Base-by-base conservation (phyloP, 2,329 filamentous ascomycete genomes). In the Escovopsis weberi region DNA sequence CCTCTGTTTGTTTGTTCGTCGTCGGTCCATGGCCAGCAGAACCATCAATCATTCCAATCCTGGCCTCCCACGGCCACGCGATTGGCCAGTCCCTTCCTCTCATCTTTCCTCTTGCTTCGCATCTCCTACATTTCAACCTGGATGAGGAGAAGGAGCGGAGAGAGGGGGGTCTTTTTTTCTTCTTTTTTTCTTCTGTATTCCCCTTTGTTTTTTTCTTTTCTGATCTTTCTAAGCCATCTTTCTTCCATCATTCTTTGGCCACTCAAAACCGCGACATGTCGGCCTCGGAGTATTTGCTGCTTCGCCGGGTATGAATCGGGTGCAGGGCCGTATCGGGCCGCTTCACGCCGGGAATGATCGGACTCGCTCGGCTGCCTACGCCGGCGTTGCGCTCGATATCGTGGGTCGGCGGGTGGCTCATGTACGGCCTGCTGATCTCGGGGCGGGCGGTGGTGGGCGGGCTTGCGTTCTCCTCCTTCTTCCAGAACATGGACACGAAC, bases 291-390 rank as follows among this genome's bases (percentile, higher is more conserved):
- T 75, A 75, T 7, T 57, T 56, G 48, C 62, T 69, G 52, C 59
- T 66, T 26, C 57, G 54, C 3, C 58, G 59, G 30, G 58, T 58
- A 50, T 70, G 61, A 40, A 67, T 66, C 26, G 76, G 76, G 50
- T 80, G 76, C 48, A 76, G 47, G 2, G 72, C 71, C 7, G 75
- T 75, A 26, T 71, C 66, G 1, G 77, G 77, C 10, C 75, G 67
- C 53, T 67, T 63, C 11, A 80, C 46, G 0, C 64, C 63, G 2
- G 75, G 74, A 19, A 68, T 60, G 47, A 80, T 72, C 2, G 77
- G 77, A 48, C 72, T 76, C 40, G 60, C 57, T 40, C 69, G 65
- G 30, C 54, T 57, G 33, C 50, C 44, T 15, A 45, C 49, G 33
- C 59, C 60, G 26, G 48, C 48, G 37, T 60, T 60, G 18, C 56